These are phyloP conservation scores for Fusarium paranaense DNA, from an alignment of 2,329 filamentous ascomycete genomes.

Conservation along the genomic window DNA sequence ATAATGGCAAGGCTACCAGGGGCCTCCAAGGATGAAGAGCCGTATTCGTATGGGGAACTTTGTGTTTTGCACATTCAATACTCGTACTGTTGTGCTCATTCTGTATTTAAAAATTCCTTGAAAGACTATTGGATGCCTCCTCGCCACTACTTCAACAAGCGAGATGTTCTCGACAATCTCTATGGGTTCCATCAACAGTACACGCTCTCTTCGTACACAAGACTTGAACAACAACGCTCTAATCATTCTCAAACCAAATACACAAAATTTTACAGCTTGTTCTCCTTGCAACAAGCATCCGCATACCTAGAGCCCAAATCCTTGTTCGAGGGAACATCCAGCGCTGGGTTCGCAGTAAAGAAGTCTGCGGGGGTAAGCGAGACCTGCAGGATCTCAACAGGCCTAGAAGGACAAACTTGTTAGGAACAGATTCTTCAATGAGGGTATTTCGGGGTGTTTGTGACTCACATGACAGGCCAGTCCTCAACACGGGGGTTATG, in stretches of 20 bases:
- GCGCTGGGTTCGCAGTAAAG: conserved; percentile 59
- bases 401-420: conserved; percentile 5
- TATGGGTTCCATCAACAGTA: not conserved
- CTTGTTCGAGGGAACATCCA: conserved; percentile 54
- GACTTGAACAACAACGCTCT: not conserved
- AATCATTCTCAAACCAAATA: not conserved
- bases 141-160: not conserved
- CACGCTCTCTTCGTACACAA: not conserved
- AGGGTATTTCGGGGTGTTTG: not conserved
- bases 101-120: not conserved
- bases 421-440: not conserved
- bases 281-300: not conserved
- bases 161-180: not conserved
- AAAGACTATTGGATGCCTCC: not conserved
- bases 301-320: not conserved
- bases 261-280: not conserved
- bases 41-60: not conserved
- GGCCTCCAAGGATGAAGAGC: not conserved
- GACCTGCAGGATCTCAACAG: conserved; percentile 62
- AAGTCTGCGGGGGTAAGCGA: conserved; percentile 60
- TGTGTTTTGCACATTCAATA: not conserved
- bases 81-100: not conserved
- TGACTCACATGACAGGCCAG: conserved; percentile 72
- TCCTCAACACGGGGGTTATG: conserved; percentile 75
- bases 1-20: not conserved